These are phyloP conservation scores for Intubia oerlemansii DNA, from an alignment of 2,329 filamentous ascomycete species.

Conservation along the genomic window DNA sequence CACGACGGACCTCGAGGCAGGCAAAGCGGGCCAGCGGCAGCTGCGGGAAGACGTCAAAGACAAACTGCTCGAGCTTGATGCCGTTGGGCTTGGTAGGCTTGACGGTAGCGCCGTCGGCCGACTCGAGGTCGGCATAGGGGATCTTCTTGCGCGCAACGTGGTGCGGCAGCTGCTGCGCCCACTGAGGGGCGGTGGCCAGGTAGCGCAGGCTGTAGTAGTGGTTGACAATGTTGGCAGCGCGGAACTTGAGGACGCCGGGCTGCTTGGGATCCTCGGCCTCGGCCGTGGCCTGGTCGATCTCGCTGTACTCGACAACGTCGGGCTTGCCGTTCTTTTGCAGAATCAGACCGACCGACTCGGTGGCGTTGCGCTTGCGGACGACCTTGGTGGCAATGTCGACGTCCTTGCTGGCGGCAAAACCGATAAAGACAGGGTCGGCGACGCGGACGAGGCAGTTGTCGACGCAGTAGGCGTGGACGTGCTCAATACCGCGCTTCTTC, in stretches of 20 bases:
- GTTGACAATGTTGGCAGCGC: slow-evolving; percentile 97
- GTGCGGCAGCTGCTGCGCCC: slow-evolving; percentile 72
- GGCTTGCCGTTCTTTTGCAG: slow-evolving; percentile 88
- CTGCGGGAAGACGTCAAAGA: slow-evolving; percentile 95
- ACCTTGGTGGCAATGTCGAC: slow-evolving; percentile 98
- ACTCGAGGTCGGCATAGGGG: slow-evolving; percentile 55
- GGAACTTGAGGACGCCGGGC: slow-evolving; percentile 71
- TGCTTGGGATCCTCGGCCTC: slow-evolving; percentile 74
- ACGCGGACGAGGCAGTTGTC: slow-evolving; percentile 99
- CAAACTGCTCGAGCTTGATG: slow-evolving; percentile 97
- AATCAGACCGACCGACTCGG: slow-evolving; percentile 88
- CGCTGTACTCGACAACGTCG: slow-evolving; percentile 95
- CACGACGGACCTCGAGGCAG: slow-evolving; percentile 84
- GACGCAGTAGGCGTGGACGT: slow-evolving; percentile 94
- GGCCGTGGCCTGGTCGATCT: slow-evolving; percentile 77
- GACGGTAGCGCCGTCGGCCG: slow-evolving; percentile 56
- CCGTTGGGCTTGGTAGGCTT: slow-evolving; percentile 93
- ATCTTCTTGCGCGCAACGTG: slow-evolving; percentile 99
- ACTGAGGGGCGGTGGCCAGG: slow-evolving; percentile 73
- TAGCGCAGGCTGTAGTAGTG: slow-evolving; percentile 97
- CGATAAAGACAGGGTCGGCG: slow-evolving; percentile 89
- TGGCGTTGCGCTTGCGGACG: slow-evolving; percentile 93
- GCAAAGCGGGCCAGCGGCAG: slow-evolving; percentile 75
- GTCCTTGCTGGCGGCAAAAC: slow-evolving; percentile 69
- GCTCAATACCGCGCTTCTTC: slow-evolving; percentile 70